Base-by-base conservation (phyloP, 352 stramenopile species). In the Lagenidium giganteum region DNA sequence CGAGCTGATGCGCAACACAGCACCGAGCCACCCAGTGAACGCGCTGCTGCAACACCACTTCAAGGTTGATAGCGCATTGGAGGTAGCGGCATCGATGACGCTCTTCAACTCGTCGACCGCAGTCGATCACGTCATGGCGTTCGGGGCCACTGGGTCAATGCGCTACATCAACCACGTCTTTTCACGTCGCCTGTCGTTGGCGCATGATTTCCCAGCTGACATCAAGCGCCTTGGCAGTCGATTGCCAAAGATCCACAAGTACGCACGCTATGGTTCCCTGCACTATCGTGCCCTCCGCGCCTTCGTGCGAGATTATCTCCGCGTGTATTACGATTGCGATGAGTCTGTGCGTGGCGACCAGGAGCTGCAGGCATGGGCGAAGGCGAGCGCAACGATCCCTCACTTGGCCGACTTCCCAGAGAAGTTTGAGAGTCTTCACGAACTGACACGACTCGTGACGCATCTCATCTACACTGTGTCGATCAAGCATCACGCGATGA, bases 111-210 rank as follows among this genome's bases (percentile, higher is more conserved):
- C 33, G 6, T 67, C 51, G 13, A 76, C 64, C 8, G 47, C 53
- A 18, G 32, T 80, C 14, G 64, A 83, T 30, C 27, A 44, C n/a
- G 78, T 56, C 7, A 70, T 73, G 31, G 70, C 64, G n/a, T 68
- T 73, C 22, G 67, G 64, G 12, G 64, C 64, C 3, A 47, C 53
- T 1, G 64, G 59, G 5, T 59, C 52, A 23, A 35, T 68, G 1
- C 46, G 40, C 2, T 64, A 77, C 31, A 26, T 79, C 13, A 31
- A 65, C 43, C 18, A 61, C 22, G 36, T 54, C 13, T 45, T 37
- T n/a, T n/a, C n/a, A n/a, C n/a, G n/a, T n/a, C n/a, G n/a, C n/a
- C n/a, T 50, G 16, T 66, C 50, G 26, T 29, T 66, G 26, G 30
- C 44, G 7, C 44, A 63, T 40, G 45, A 72, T 30, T 42, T 47